Base-by-base conservation (phyloP, 2,329 filamentous ascomycete species). In the Fusarium sp. region DNA sequence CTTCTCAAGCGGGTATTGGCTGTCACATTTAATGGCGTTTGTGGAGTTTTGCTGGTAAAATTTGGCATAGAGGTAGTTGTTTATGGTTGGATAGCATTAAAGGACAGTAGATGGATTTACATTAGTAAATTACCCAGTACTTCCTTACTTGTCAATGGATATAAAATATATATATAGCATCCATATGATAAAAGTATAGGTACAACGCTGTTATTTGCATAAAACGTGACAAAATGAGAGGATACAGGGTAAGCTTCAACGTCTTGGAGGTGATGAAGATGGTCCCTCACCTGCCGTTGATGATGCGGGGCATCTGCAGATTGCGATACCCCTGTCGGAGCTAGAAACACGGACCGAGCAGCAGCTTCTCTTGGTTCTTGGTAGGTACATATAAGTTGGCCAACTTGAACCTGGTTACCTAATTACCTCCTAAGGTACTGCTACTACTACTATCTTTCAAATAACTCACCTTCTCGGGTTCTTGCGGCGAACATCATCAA, bases 241-340 rank as follows among this genome's bases (percentile, higher is more conserved):
- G 60, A 48, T 75, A 55, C 59, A 75, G 73, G 73, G 71, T 75
- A 75, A 45, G n/a, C 41, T 20, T 20, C 3, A 20, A 16, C 24
- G 13, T 27, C 47, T 25, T 38, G 49, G 49, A 43, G 34, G n/a
- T 38, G 10, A n/a, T 11, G 34, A 38, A 7, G 34, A 38, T 4
- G 34, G 34, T 38, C 34, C 34, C 34, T 38, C 34, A 38, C 34
- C 6, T 40, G 22, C 49, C 38, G 43, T 38, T 53, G 45, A 18
- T 48, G 34, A 52, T 69, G 68, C 67, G 68, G 68, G 68, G 68
- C 68, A 69, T n/a, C 8, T 64, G 30, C 34, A 27, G 40, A 43
- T 30, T 51, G 29, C 34, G 22, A 55, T 52, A 56, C 54, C 65
- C 58, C 63, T 67, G 63, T 49, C 27, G 48, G 58, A 67, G 65